These are phyloP conservation scores for Luffa aegyptiaca DNA, from an alignment of 306 rosid genomes.

Conservation along the genomic window DNA sequence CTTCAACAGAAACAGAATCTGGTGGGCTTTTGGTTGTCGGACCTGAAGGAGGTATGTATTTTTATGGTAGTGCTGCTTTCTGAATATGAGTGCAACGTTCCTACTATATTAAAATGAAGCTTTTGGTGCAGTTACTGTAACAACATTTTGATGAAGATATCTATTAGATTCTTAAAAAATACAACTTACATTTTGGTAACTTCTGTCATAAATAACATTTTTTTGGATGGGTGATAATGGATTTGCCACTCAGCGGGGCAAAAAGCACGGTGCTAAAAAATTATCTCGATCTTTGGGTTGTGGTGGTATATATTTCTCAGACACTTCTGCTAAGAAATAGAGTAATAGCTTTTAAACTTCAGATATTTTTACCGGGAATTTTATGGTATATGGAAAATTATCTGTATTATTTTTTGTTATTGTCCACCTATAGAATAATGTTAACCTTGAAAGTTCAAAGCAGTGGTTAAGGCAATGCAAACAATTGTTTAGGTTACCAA, in stretches of 20 bases:
- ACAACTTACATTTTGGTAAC: not conserved
- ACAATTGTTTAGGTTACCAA: not conserved
- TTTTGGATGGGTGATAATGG: not conserved
- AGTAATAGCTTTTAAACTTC: not conserved
- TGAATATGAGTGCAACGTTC: not conserved
- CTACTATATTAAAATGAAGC: not conserved
- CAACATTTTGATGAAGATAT: not conserved
- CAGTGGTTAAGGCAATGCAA: not conserved
- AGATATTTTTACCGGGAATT: not conserved
- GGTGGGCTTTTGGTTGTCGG: slow-evolving; percentile 69
- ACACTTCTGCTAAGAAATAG: not conserved
- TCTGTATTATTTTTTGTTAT: not conserved
- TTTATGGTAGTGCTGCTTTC: not conserved
- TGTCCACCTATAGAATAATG: not conserved
- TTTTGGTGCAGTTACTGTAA: not conserved
- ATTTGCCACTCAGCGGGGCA: not conserved
- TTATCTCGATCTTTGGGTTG: not conserved
- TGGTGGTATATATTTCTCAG: not conserved
- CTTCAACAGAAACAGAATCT: slow-evolving; percentile 27
- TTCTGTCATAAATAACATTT: not conserved
- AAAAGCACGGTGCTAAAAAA: not conserved
- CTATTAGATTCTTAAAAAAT: not conserved
- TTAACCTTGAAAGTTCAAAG: not conserved
- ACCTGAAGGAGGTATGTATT: slow-evolving; percentile 78
- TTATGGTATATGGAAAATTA: not conserved